Evolutionary conservation across 495 filamentous ascomycete genomes (phyloP).

Genomic region (Aspergillus taichungensis): DNA sequence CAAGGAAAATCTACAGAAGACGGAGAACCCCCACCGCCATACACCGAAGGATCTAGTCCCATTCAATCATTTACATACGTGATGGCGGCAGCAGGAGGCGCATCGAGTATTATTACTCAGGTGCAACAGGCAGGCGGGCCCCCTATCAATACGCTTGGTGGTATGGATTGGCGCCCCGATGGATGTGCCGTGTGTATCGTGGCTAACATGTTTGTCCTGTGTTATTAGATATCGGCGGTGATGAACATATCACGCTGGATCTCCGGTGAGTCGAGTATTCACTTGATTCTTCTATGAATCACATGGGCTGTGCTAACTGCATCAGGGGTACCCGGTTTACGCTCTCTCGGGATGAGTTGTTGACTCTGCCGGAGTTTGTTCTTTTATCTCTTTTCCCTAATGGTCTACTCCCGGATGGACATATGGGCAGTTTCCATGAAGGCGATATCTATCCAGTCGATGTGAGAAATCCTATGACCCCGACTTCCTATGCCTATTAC

Average conservation of each 20-base stretch:
- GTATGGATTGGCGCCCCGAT: slow-evolving; percentile 39
- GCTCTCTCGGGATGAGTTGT: slow-evolving; percentile 85
- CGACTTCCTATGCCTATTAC: slow-evolving; percentile 32
- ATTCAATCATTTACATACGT: slow-evolving; percentile 91
- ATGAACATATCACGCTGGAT: slow-evolving; percentile 94
- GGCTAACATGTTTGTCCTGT: slow-evolving; percentile 9
- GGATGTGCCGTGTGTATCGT: neutral
- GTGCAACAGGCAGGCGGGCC: slow-evolving; percentile 84
- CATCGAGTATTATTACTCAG: slow-evolving; percentile 97
- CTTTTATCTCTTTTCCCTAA: slow-evolving; percentile 98
- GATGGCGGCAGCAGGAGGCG: slow-evolving; percentile 94
- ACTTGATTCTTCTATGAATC: neutral
- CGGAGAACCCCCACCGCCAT: slow-evolving; percentile 87
- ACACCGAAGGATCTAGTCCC: slow-evolving; percentile 88
- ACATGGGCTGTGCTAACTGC: slow-evolving; percentile 6
- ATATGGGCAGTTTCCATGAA: slow-evolving; percentile 87
- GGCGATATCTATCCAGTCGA: slow-evolving; percentile 94
- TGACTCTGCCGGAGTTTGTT: slow-evolving; percentile 95
- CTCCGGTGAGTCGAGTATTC: slow-evolving; percentile 65
- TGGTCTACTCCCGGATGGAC: slow-evolving; percentile 92
- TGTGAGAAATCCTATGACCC: slow-evolving; percentile 51
- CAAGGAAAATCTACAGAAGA: slow-evolving; percentile 67
- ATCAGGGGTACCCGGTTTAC: slow-evolving; percentile 83
- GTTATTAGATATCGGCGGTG: slow-evolving; percentile 64
- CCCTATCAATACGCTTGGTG: slow-evolving; percentile 79